Conservation (phyloP, 1,284 basidiomycete genomes). For the Ganoderma resinaceum region DNA sequence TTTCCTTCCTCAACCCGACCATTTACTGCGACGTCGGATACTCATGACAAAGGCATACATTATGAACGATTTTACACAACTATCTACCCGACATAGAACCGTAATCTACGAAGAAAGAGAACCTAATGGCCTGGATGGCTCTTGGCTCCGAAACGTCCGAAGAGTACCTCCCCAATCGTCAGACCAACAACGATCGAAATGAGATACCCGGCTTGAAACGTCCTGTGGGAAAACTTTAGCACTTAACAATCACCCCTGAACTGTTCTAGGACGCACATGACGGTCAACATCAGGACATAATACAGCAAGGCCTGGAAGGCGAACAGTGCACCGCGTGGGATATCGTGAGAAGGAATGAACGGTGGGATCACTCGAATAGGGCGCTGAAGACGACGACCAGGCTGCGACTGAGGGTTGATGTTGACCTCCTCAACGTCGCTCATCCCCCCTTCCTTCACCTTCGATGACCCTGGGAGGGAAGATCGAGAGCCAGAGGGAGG, state of each 20-base stretch:
- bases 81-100: neutral
- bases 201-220: constrained; percentile 74
- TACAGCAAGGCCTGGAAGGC: constrained; percentile 61
- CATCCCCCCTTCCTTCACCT: constrained; percentile 4
- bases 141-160: constrained; percentile 55
- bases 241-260: constrained; percentile 8
- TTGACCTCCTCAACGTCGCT: constrained; percentile 30
- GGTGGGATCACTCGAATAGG: constrained; percentile 49
- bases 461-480: constrained; percentile 1
- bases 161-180: constrained; percentile 69
- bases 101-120: neutral
- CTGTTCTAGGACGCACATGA: constrained; percentile 61
- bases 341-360: constrained; percentile 66
- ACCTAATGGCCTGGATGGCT: constrained; percentile 33
- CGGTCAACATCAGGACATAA: constrained; percentile 72
- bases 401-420: constrained; percentile 13
- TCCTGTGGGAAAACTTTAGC: constrained; percentile 53
- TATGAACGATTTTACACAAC: neutral
- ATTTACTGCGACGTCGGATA: neutral
- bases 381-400: constrained; percentile 17
- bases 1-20: neutral
- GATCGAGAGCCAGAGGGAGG: neutral
- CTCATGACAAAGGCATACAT: neutral
- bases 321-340: constrained; percentile 66
- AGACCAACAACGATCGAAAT: constrained; percentile 69